A percentile compares a stretch with the other conserved stretches of the same genome.
phyloP scores from a whole-genome alignment of 768 basidiomycete species.

The Suillus subalutaceus region DNA sequence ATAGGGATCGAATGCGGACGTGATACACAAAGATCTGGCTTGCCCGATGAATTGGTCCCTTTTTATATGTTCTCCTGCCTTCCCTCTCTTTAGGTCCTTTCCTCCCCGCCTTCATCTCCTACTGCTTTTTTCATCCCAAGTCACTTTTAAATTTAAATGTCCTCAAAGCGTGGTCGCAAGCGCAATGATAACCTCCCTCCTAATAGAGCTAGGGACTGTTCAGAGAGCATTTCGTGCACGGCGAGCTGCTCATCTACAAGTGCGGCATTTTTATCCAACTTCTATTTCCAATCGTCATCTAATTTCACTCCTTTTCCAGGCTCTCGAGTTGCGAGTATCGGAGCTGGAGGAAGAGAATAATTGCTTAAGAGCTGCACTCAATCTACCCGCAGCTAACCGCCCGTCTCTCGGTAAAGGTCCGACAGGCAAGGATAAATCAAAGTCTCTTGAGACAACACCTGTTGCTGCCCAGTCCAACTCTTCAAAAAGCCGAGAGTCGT shows the following conservation, averaged over 20 bases:
- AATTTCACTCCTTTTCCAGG: constrained; percentile 48
- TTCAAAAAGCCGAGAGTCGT: constrained; percentile 65
- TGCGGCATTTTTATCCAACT: constrained; percentile 40
- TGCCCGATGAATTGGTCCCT: constrained; percentile 38
- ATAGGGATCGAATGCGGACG: constrained; percentile 36
- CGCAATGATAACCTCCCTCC: constrained; percentile 67
- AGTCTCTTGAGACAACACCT: constrained; percentile 40
- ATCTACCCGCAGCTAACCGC: constrained; percentile 73
- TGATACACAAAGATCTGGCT: constrained; percentile 39
- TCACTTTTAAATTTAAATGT: constrained; percentile 48
- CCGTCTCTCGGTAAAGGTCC: constrained; percentile 80
- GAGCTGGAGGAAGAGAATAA: constrained; percentile 87
- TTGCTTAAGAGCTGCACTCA: constrained; percentile 69
- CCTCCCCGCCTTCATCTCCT: constrained; percentile 34
- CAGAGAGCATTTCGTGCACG: constrained; percentile 89
- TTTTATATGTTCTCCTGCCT: constrained; percentile 42
- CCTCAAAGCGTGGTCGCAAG: constrained; percentile 86
- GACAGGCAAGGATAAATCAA: constrained; percentile 85
- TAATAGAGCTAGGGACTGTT: constrained; percentile 79
- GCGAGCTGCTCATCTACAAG: constrained; percentile 85
- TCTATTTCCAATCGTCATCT: constrained; percentile 44
- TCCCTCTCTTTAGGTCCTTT: constrained; percentile 35
- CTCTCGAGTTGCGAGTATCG: constrained; percentile 76
- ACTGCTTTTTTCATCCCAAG: constrained; percentile 17
- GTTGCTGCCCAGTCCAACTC: constrained; percentile 37